A percentile compares a stretch with the other conserved stretches of the same genome.
Conservation (phyloP, 2,329 filamentous ascomycete genomes). For the Neofusicoccum sp. region DNA sequence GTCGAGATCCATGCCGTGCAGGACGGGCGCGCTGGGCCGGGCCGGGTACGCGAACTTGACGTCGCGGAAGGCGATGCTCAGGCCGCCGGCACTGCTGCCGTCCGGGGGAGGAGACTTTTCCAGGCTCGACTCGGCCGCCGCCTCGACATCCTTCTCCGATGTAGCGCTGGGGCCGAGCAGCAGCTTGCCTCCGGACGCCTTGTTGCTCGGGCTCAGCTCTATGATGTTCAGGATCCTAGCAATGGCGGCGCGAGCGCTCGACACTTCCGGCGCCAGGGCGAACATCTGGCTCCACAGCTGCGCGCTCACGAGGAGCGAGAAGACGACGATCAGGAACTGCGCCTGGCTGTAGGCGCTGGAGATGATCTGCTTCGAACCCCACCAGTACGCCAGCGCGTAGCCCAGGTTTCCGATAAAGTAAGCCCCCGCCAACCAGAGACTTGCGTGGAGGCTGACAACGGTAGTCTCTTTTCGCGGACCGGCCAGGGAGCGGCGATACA, state of each 20-base stretch:
- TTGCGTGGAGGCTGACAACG: constrained; percentile 54
- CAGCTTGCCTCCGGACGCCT: neutral
- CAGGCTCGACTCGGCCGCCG: constrained; percentile 23
- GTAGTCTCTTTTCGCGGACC: constrained; percentile 54
- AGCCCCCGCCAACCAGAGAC: constrained; percentile 63
- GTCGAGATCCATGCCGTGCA: constrained; percentile 59
- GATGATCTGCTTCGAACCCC: constrained; percentile 72
- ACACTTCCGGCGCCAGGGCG: constrained; percentile 73
- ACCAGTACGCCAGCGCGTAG: constrained; percentile 79
- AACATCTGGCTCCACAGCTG: constrained; percentile 76
- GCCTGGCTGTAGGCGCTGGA: constrained; percentile 66
- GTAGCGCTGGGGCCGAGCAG: constrained; percentile 26
- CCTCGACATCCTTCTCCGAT: constrained; percentile 33
- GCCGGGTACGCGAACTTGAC: constrained; percentile 69
- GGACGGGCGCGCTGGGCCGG: constrained; percentile 59
- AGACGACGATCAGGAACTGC: constrained; percentile 73
- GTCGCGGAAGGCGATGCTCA: constrained; percentile 58
- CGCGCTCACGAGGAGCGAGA: constrained; percentile 71
- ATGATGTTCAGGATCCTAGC: constrained; percentile 54
- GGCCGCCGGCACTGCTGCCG: constrained; percentile 24
- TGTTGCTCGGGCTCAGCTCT: neutral
- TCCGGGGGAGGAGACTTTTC: neutral
- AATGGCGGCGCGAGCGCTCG: constrained; percentile 64
- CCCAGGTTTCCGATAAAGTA: constrained; percentile 67
- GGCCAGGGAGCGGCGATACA: constrained; percentile 49